Evolutionary conservation across 208 protist genomes (phyloP), one percentile per base, ranked within the genome.

Genomic region (Wallacemonas sp.): DNA sequence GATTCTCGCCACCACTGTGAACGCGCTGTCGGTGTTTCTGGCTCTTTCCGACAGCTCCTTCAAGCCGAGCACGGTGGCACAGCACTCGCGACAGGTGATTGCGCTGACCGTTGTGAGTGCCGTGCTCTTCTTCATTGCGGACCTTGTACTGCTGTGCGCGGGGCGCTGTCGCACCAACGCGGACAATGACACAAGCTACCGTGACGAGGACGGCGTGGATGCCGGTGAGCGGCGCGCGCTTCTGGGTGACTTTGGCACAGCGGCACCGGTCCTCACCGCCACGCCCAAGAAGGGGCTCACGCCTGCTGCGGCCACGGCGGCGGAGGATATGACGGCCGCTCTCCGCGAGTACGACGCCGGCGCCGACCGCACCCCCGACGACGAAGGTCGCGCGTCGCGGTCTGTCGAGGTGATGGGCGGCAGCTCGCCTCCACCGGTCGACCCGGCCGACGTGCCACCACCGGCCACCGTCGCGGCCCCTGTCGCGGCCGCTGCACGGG

Each of bases 51-150:
- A 19, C 19, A 24, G 41, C 21, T 63, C 57, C 5, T 26, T 63
- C n/a, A n/a, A n/a, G n/a, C n/a, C n/a, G n/a, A n/a, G n/a, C n/a
- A n/a, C n/a, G n/a, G n/a, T n/a, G n/a, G n/a, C n/a, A n/a, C n/a
- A n/a, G n/a, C 41, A 48, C 57, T 63, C 57, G 6, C 57, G 29
- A 4, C 34, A 63, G 39, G 57, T 63, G 19, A 32, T 63, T 36
- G 26, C 16, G 14, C 38, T 63, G 24, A 63, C 57, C 17, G n/a
- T 17, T 5, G 57, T 34, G 9, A 63, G 57, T 33, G 57, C 57
- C 4, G 36, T 63, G 4, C n/a, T 49, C 16, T 63, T 63, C 29
- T 21, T 49, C 17, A 9, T 44, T 9, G 57, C 38, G 19, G 57
- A 63, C 41, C 14, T 49, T 2, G 12, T 63, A 9, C 0, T 48